phyloP scores from a whole-genome alignment of 1,139 yeast species.

The Hansenula sp. region DNA sequence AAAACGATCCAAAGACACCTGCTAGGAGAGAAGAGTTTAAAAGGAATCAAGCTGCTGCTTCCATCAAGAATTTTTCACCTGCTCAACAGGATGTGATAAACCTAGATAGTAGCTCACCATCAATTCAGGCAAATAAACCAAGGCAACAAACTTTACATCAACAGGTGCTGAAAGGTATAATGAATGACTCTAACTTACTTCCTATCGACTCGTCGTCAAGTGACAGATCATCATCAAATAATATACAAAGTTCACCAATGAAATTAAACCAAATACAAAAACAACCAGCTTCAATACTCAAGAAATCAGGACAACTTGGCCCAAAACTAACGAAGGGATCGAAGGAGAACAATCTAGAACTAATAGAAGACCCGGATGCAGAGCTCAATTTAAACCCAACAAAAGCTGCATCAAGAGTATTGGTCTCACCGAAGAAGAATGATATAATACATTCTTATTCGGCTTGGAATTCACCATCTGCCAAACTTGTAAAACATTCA shows the following conservation, averaged over 20 bases:
- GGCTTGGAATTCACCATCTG: conserved; percentile 3
- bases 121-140: conserved; percentile 7
- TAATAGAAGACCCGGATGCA: conserved; percentile 5
- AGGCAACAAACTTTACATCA: conserved; percentile 1
- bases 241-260: neutral
- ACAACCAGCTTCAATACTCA: conserved; percentile 16
- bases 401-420: conserved; percentile 36
- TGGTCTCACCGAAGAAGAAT: conserved; percentile 40
- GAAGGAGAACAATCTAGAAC: conserved; percentile 24
- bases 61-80: conserved; percentile 9
- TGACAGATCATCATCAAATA: too few relatives aligned
- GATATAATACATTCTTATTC: conserved; percentile 10
- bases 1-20: conserved; percentile 22
- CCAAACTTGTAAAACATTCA: conserved; percentile 10
- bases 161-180: neutral
- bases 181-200: neutral
- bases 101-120: conserved; percentile 2
- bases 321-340: conserved; percentile 34
- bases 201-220: too few relatives aligned
- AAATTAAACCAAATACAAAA: neutral
- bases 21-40: conserved; percentile 12
- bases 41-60: conserved; percentile 1
- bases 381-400: conserved; percentile 28
- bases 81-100: neutral
- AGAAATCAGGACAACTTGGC: conserved; percentile 26